These are phyloP conservation scores for Pseudofabraea citricarpa DNA, from an alignment of 2,329 filamentous ascomycete species.

Conservation along the genomic window DNA sequence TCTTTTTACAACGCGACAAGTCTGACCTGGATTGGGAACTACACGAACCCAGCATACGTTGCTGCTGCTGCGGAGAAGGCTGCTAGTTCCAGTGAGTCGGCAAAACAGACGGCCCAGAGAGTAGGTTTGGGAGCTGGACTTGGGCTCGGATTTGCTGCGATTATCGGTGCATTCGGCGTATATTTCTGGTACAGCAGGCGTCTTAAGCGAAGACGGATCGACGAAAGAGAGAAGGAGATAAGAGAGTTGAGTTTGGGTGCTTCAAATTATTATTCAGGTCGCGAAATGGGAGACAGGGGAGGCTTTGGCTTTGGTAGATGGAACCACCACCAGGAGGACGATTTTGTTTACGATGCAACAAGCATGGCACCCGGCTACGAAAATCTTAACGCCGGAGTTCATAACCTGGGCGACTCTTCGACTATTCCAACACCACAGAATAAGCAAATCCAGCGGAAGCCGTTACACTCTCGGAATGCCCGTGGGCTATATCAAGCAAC, in stretches of 20 bases:
- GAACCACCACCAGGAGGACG: slow-evolving; percentile 11
- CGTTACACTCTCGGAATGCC: slow-evolving; percentile 28
- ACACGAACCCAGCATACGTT: slow-evolving; percentile 39
- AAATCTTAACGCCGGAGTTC: slow-evolving; percentile 16
- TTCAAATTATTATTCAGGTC: slow-evolving; percentile 12
- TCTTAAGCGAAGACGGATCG: slow-evolving; percentile 31
- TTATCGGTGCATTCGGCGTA: slow-evolving; percentile 41
- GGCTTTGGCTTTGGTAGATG: slow-evolving; percentile 18
- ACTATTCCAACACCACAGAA: slow-evolving; percentile 8
- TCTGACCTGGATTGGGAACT: slow-evolving; percentile 51
- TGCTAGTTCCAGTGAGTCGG: slow-evolving; percentile 11
- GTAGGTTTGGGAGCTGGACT: slow-evolving; percentile 61
- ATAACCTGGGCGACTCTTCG: slow-evolving; percentile 13
- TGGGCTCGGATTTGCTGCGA: slow-evolving; percentile 54
- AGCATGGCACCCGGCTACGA: slow-evolving; percentile 19
- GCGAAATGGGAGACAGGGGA: slow-evolving; percentile 15
- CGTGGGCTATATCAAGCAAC: slow-evolving; percentile 33
- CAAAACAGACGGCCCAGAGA: slow-evolving; percentile 32
- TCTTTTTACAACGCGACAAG: slow-evolving; percentile 60
- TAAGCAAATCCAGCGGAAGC: slow-evolving; percentile 29
- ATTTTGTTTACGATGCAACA: slow-evolving; percentile 22
- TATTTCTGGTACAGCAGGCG: slow-evolving; percentile 47
- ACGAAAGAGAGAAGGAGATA: slow-evolving; percentile 47
- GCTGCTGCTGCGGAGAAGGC: slow-evolving; percentile 14
- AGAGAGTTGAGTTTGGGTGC: slow-evolving; percentile 41